phyloP scores from a whole-genome alignment of 306 rosid species.

The Carpinus viminea region DNA sequence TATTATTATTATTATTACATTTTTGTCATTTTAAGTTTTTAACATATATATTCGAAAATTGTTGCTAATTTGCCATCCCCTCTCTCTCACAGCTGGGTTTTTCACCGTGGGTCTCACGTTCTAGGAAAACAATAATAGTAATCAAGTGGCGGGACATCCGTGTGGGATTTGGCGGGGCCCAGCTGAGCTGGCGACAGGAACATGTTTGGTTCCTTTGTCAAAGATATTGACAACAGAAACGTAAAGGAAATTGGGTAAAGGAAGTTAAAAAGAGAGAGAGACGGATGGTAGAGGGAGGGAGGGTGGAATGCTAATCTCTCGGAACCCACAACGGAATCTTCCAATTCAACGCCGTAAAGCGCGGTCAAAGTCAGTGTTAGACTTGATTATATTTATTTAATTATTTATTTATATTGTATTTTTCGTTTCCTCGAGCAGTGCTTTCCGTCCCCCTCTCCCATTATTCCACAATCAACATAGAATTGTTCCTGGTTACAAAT shows the following conservation, averaged over 20 bases:
- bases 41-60: no score
- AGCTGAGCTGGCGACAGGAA: slow-evolving; percentile 27
- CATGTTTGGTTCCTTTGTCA: slow-evolving; percentile 5
- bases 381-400: not conserved
- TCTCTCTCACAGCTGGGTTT: no score
- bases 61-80: no score
- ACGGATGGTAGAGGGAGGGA: not conserved
- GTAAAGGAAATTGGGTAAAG: not conserved
- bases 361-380: not conserved
- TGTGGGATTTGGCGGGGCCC: slow-evolving; percentile 17
- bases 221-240: slow-evolving; percentile 12
- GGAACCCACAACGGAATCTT: not conserved
- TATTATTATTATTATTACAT: no score
- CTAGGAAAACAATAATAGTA: no score
- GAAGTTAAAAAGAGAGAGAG: not conserved
- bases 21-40: no score
- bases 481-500: no score
- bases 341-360: not conserved
- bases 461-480: not conserved
- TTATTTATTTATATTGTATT: not conserved
- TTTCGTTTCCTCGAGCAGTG: not conserved
- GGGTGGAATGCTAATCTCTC: not conserved
- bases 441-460: not conserved
- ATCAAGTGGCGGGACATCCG: not conserved
- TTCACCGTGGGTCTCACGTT: no score